Percentiles rank a stretch among this genome's conserved stretches.
Conservation (phyloP, 768 basidiomycete species). For the Stropharia rugosoannulata region DNA sequence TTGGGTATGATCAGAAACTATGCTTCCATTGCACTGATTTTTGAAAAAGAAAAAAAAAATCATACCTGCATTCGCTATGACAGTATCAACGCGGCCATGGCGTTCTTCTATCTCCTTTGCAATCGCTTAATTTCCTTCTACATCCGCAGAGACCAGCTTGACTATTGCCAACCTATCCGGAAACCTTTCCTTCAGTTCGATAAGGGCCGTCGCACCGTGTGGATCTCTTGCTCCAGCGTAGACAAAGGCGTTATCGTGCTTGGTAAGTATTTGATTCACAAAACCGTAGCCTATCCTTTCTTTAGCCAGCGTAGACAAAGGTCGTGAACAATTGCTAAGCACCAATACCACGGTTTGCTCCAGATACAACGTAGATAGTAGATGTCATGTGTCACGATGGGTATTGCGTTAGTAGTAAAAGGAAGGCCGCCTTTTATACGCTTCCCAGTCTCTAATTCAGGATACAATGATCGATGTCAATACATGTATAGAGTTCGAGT, state of each 20-base stretch:
- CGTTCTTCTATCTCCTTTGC: neutral
- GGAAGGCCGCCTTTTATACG: no score
- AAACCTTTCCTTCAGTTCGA: neutral
- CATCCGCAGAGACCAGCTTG: neutral
- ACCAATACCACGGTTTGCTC: neutral
- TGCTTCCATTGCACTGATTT: neutral
- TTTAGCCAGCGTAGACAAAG: neutral
- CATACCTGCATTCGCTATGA: neutral
- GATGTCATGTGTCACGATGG: neutral
- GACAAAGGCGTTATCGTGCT: neutral
- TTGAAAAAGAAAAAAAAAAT: neutral
- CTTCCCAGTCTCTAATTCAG: no score
- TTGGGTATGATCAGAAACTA: neutral
- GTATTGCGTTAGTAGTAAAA: no score
- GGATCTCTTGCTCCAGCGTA: conserved; percentile 5
- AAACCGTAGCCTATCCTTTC: neutral
- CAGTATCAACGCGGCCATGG: neutral
- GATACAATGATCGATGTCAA: no score
- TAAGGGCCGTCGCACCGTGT: neutral
- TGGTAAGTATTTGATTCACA: neutral
- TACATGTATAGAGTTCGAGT: no score
- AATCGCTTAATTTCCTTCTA: neutral
- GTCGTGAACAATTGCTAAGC: neutral
- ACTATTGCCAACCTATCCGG: neutral
- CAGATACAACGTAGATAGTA: neutral